These are phyloP conservation scores for Acanthamoeba lugdunensis DNA, from an alignment of 208 protist species.

Conservation along the genomic window DNA sequence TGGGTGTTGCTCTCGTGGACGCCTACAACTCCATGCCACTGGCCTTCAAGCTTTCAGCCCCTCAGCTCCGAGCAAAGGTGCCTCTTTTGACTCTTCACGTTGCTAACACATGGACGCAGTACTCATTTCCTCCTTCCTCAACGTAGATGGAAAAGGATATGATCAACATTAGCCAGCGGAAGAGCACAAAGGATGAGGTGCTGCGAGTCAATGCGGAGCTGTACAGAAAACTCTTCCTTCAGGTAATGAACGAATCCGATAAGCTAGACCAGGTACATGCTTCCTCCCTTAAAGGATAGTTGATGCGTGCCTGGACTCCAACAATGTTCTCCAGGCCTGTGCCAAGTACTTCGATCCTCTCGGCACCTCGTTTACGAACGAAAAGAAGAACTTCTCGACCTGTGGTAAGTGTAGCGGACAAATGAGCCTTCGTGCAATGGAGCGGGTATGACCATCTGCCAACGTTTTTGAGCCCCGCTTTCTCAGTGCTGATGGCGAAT, in stretches of 20 bases:
- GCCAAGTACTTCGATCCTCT: conserved; percentile 59
- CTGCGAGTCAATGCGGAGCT: background rate
- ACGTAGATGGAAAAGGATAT: conserved; percentile 67
- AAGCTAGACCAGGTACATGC: conserved; percentile 55
- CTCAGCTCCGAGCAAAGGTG: conserved; percentile 55
- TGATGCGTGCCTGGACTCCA: background rate
- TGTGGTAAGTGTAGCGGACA: background rate
- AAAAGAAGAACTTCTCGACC: background rate
- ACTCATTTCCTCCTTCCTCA: too few relatives aligned
- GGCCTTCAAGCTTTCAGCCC: conserved; percentile 18
- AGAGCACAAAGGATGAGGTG: conserved; percentile 30
- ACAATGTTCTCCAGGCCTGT: background rate
- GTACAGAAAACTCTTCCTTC: conserved; percentile 30
- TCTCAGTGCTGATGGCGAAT: background rate
- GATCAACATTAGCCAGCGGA: conserved; percentile 33
- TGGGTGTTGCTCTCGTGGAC: conserved; percentile 46
- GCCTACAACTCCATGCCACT: conserved; percentile 63
- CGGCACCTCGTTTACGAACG: conserved; percentile 7
- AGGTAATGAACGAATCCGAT: background rate
- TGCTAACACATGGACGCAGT: background rate
- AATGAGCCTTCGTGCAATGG: conserved; percentile 29
- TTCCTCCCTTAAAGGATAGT: too few relatives aligned
- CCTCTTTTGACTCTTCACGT: background rate
- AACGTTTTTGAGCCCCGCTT: too few relatives aligned
- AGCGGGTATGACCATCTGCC: background rate